These are phyloP conservation scores for Podila horticola DNA, from an alignment of 192 early-diverging fungal genomes.

Conservation along the genomic window DNA sequence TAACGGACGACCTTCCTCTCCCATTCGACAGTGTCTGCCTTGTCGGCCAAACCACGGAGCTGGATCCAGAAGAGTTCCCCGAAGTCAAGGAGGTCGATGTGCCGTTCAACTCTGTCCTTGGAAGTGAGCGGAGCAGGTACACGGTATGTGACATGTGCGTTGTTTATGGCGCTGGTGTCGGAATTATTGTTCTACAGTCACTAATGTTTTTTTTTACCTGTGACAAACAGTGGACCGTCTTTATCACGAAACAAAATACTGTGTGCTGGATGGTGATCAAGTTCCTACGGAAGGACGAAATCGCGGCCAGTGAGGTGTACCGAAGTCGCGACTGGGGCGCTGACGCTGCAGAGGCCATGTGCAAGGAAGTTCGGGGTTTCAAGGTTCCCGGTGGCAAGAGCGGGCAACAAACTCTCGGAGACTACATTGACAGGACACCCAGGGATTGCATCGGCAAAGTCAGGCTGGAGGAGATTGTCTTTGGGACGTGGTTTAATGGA, in stretches of 20 bases:
- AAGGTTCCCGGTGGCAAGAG: neutral
- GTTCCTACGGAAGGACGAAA: neutral
- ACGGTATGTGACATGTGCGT: neutral
- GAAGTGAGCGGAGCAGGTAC: neutral
- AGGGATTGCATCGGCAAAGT: neutral
- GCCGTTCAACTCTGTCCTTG: neutral
- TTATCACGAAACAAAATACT: conserved; percentile 1
- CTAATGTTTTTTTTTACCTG: neutral
- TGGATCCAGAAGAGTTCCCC: neutral
- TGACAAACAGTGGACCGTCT: neutral
- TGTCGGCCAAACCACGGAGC: neutral
- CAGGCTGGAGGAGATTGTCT: conserved; percentile 4
- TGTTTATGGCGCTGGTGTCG: neutral
- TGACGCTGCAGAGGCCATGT: neutral
- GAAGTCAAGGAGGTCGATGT: neutral
- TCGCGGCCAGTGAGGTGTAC: neutral
- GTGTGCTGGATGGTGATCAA: neutral
- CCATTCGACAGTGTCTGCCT: neutral
- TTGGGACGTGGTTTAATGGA: neutral
- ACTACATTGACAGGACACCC: neutral
- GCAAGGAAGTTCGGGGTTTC: neutral
- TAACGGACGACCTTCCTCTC: neutral
- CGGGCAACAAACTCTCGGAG: neutral
- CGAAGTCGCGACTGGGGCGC: neutral
- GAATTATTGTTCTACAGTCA: too few species aligned